Evolutionary conservation across 441 rosid species (phyloP), one percentile per base, ranked within the genome.

Genomic region (Raphanus hybrid): DNA sequence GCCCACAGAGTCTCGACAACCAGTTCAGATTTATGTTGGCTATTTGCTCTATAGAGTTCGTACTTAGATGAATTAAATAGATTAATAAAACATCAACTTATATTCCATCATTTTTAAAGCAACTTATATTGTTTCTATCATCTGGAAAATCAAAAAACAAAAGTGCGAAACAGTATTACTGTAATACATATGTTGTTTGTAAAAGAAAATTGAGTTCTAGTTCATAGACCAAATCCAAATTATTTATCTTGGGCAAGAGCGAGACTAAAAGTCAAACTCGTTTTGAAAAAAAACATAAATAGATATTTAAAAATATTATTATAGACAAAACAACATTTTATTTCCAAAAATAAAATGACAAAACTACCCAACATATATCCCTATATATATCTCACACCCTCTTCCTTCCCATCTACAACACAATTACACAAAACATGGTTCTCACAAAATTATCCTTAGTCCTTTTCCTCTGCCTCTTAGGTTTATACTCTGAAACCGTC

Each of bases 391-490:
- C 71, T 62, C 54, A 29, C 64, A 32, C 32, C 12, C 16, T 55
- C 60, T 55, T 29, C 52, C 41, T 34, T 68, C 9, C 23, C 39
- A 60, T 63, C 70, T 35, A 67, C 74, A 62, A 60, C 34, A 43
- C 52, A 67, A 78, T 3, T 34, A 57, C 18, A 64, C 78, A 62
- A 68, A 78, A 63, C 60, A 68, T 78, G 82, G 43, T 41, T 14
- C 20, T 52, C 70, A 73, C 70, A 63, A 78, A 73, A 63, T 8
- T 14, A 10, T 67, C 66, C 8, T 10, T 78, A 20, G 61, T 69
- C 12, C 54, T 78, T 73, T 4, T 61, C n/a, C 20, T 78, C 2
- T 78, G 75, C 75, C 78, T 78, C 52, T 61, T 78, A 54, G 66
- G 74, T 27, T 62, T 78, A 3, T 73, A 35, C 7, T 67, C 85